Conservation (phyloP, 108 stramenopile genomes). For the Pseudonitzschia multiseries region DNA sequence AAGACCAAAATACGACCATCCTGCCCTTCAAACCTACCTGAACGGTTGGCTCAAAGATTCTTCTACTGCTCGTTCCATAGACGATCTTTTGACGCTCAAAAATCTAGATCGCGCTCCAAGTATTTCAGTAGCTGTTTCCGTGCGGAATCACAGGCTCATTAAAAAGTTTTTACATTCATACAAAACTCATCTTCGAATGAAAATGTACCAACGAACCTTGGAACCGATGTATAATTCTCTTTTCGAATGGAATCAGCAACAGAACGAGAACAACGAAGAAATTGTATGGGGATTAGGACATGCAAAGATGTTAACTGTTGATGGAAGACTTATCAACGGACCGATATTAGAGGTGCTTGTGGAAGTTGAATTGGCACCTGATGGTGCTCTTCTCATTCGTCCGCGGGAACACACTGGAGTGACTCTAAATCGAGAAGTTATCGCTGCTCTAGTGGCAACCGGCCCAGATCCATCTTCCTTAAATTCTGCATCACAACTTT, state of each 20-base stretch:
- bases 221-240: slow-evolving; percentile 61
- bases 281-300: slow-evolving; percentile 60
- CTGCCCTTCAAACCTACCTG: slow-evolving; percentile 24
- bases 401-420: slow-evolving; percentile 65
- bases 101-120: slow-evolving; percentile 23
- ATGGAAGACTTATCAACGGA: slow-evolving; percentile 35
- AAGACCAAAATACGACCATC: slow-evolving; percentile 11
- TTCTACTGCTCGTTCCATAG: background rate
- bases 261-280: slow-evolving; percentile 32
- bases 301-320: slow-evolving; percentile 24
- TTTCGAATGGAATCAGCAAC: slow-evolving; percentile 54
- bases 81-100: slow-evolving; percentile 28
- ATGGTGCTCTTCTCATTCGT: slow-evolving; percentile 59
- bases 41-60: slow-evolving; percentile 23
- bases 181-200: slow-evolving; percentile 22
- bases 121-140: background rate
- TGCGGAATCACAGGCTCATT: slow-evolving; percentile 11
- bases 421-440: slow-evolving; percentile 45
- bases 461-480: slow-evolving; percentile 5
- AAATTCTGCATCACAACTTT: slow-evolving; percentile 20
- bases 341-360: slow-evolving; percentile 57
- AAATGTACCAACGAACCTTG: slow-evolving; percentile 31
- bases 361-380: slow-evolving; percentile 59
- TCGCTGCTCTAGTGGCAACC: slow-evolving; percentile 34
- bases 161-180: slow-evolving; percentile 30